A percentile compares a stretch with the other conserved stretches of the same genome.
Evolutionary conservation across 2,329 filamentous ascomycete genomes (phyloP).

Genomic region (Aspergillus tubingensis): DNA sequence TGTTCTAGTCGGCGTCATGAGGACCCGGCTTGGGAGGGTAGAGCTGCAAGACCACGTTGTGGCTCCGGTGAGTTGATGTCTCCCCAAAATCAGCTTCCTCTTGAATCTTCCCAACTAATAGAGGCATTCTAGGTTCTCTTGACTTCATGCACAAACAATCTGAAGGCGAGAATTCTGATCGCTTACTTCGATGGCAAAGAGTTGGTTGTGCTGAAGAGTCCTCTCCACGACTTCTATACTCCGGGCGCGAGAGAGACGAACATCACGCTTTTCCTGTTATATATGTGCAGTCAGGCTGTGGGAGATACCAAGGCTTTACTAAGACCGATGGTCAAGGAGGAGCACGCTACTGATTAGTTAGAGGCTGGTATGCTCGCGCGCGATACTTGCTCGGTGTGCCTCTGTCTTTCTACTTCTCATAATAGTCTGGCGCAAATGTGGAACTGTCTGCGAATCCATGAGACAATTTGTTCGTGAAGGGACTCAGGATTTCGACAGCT

Average conservation of each 20-base stretch:
- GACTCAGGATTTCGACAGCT: no score
- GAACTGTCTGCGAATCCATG: no score
- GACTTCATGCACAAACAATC: background rate
- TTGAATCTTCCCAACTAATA: background rate
- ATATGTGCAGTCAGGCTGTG: background rate
- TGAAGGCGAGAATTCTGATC: background rate
- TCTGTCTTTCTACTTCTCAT: no score
- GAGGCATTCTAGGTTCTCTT: background rate
- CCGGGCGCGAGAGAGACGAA: background rate
- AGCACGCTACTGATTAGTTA: no score
- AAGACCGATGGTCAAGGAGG: no score
- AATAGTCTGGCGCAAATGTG: no score
- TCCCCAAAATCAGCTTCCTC: background rate
- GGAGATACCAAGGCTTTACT: background rate
- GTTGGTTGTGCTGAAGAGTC: background rate
- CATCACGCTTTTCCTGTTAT: background rate
- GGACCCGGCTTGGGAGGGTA: background rate
- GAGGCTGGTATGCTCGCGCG: no score
- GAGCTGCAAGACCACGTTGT: background rate
- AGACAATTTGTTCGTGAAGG: no score
- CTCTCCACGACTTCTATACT: background rate
- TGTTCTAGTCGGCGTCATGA: background rate
- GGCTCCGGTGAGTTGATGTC: background rate
- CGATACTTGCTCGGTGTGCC: no score
- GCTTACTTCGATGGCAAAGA: background rate